Percentiles rank a stretch among this genome's conserved stretches.
These are phyloP conservation scores for Domatiomyces globalis DNA, from an alignment of 2,329 filamentous ascomycete genomes.

Conservation along the genomic window DNA sequence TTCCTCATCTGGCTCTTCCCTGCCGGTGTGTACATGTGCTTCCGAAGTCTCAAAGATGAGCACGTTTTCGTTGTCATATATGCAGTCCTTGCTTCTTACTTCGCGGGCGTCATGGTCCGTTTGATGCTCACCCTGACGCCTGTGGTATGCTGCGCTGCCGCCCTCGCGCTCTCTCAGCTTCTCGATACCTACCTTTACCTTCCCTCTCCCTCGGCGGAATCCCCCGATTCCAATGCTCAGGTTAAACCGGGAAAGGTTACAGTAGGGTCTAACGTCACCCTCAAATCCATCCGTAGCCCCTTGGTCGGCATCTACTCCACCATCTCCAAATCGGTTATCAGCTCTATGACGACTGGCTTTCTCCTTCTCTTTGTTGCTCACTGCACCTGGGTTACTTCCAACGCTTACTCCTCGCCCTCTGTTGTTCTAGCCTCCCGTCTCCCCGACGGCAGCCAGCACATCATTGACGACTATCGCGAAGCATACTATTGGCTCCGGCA, in stretches of 20 bases:
- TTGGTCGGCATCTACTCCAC: conserved; percentile 70
- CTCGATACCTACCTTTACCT: conserved; percentile 70
- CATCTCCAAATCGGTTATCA: conserved; percentile 66
- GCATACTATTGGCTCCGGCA: conserved; percentile 99
- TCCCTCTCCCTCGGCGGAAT: conserved; percentile 44
- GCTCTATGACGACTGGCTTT: conserved; percentile 59
- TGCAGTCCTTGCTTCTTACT: conserved; percentile 91
- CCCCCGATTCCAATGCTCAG: conserved; percentile 23
- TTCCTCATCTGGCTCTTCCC: conserved; percentile 99
- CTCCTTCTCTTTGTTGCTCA: conserved; percentile 88
- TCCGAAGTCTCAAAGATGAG: conserved; percentile 84
- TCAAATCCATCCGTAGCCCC: conserved; percentile 59
- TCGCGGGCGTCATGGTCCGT: conserved; percentile 97
- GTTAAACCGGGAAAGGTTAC: conserved; percentile 42
- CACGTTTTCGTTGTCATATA: conserved; percentile 98
- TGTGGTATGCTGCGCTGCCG: conserved; percentile 86
- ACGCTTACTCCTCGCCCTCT: conserved; percentile 95
- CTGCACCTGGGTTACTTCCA: conserved; percentile 98
- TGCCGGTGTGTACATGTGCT: conserved; percentile 95
- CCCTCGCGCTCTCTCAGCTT: conserved; percentile 73
- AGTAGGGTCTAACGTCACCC: conserved; percentile 15
- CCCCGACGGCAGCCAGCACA: conserved; percentile 91
- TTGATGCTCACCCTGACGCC: conserved; percentile 96
- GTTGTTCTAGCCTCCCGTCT: conserved; percentile 85
- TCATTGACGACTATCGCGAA: conserved; percentile 98